phyloP scores from a whole-genome alignment of 1,284 basidiomycete species.

The Dichomitus squalens region DNA sequence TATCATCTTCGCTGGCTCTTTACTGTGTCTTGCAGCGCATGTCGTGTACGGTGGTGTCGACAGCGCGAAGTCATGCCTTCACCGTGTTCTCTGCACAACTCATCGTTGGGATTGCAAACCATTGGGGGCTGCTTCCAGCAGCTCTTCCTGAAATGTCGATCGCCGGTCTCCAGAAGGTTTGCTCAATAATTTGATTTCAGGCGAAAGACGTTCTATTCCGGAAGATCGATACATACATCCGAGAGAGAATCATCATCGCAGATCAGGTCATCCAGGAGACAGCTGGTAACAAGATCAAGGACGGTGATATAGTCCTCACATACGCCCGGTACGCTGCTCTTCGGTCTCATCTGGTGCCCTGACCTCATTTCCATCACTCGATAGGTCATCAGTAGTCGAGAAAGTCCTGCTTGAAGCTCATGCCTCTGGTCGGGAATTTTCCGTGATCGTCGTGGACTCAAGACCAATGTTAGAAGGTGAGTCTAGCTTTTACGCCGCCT shows the following conservation, averaged over 20 bases:
- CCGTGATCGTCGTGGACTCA: conserved; percentile 94
- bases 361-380: conserved; percentile 17
- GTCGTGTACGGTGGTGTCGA: too few relatives aligned
- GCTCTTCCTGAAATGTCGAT: too few relatives aligned
- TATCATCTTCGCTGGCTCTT: too few relatives aligned
- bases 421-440: conserved; percentile 74
- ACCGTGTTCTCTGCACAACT: too few relatives aligned
- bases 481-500: conserved; percentile 5
- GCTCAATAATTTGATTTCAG: conserved; percentile 41
- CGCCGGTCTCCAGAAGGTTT: background rate
- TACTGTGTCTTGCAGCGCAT: too few relatives aligned
- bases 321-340: conserved; percentile 73
- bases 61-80: too few relatives aligned
- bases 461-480: conserved; percentile 90
- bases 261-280: conserved; percentile 92
- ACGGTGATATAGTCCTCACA: conserved; percentile 91
- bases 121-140: too few relatives aligned
- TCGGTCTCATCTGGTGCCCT: background rate
- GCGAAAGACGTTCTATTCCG: conserved; percentile 86
- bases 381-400: conserved; percentile 92
- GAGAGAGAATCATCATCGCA: conserved; percentile 92
- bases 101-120: too few relatives aligned
- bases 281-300: conserved; percentile 90
- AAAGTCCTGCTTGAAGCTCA: conserved; percentile 85
- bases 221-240: conserved; percentile 93